Percentiles rank a stretch among this genome's conserved stretches.
These are phyloP conservation scores for Gymnopilus dilepis DNA, from an alignment of 768 basidiomycete genomes.

Conservation along the genomic window DNA sequence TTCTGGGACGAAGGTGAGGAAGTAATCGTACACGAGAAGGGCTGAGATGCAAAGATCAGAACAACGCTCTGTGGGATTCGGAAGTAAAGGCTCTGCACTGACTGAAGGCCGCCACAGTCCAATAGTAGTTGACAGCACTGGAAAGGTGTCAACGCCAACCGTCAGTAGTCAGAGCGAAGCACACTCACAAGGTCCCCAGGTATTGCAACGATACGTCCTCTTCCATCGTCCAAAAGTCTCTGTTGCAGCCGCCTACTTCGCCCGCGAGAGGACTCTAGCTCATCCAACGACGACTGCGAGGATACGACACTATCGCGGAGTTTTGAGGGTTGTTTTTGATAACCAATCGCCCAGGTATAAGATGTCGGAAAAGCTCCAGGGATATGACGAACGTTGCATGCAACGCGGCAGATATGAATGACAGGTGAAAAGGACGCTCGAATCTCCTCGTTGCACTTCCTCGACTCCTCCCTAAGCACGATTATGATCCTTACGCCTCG, in stretches of 20 bases:
- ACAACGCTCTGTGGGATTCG: neutral
- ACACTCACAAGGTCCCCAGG: constrained; percentile 10
- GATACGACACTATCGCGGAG: neutral
- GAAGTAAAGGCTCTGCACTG: constrained; percentile 8
- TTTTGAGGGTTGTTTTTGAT: neutral
- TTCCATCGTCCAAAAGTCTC: constrained; percentile 7
- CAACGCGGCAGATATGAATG: neutral
- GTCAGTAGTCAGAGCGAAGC: neutral
- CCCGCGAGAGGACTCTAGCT: neutral
- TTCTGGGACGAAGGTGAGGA: constrained; percentile 48
- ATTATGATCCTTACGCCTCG: neutral
- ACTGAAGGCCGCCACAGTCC: constrained; percentile 34
- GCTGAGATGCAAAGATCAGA: constrained; percentile 27
- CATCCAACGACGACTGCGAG: neutral
- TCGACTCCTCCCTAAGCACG: neutral
- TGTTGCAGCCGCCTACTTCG: neutral
- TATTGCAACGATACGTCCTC: constrained; percentile 16
- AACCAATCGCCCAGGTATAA: neutral
- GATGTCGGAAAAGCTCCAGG: neutral
- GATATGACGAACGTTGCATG: neutral
- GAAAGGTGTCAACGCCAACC: neutral
- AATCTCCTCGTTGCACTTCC: neutral
- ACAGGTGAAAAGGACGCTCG: neutral
- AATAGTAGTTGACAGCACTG: constrained; percentile 28
- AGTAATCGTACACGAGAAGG: constrained; percentile 51